These are phyloP conservation scores for Aspergillus tanneri DNA, from an alignment of 2,329 filamentous ascomycete species.

Conservation along the genomic window DNA sequence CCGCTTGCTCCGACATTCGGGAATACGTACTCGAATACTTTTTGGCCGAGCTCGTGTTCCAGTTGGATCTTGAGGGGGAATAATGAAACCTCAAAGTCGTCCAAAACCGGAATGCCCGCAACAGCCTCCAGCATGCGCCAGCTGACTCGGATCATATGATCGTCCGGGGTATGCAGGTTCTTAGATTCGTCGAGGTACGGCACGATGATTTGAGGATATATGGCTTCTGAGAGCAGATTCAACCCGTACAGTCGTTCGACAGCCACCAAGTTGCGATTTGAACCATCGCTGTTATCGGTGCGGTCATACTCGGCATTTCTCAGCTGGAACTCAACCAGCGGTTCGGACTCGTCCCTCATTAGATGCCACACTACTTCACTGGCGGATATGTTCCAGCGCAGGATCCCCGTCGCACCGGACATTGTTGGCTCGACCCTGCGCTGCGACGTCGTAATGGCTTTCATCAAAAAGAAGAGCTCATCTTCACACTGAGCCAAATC, in stretches of 20 bases:
- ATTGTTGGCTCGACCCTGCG: slow-evolving; percentile 68
- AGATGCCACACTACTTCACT: slow-evolving; percentile 97
- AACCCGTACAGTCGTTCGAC: slow-evolving; percentile 84
- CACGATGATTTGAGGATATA: slow-evolving; percentile 94
- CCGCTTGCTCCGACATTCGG: slow-evolving; percentile 68
- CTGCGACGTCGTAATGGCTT: slow-evolving; percentile 96
- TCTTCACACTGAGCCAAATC: slow-evolving; percentile 89
- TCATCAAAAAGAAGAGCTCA: slow-evolving; percentile 99
- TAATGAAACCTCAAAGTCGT: slow-evolving; percentile 91
- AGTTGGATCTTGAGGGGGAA: slow-evolving; percentile 93
- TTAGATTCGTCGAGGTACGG: slow-evolving; percentile 73
- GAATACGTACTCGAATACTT: slow-evolving; percentile 96
- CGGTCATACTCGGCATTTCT: slow-evolving; percentile 89
- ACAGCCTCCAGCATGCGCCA: slow-evolving; percentile 99
- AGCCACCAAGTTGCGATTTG: slow-evolving; percentile 87
- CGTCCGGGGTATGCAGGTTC: slow-evolving; percentile 56
- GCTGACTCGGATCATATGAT: slow-evolving; percentile 89
- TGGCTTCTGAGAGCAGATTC: slow-evolving; percentile 84
- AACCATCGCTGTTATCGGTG: slow-evolving; percentile 95
- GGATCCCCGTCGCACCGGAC: slow-evolving; percentile 71
- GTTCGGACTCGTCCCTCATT: slow-evolving; percentile 80
- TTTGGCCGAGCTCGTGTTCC: slow-evolving; percentile 87
- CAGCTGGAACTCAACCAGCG: slow-evolving; percentile 88
- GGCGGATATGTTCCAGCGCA: slow-evolving; percentile 92
- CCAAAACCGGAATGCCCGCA: slow-evolving; percentile 93